phyloP scores from a whole-genome alignment of 495 filamentous ascomycete genomes.

The Xylaria flabelliformis region DNA sequence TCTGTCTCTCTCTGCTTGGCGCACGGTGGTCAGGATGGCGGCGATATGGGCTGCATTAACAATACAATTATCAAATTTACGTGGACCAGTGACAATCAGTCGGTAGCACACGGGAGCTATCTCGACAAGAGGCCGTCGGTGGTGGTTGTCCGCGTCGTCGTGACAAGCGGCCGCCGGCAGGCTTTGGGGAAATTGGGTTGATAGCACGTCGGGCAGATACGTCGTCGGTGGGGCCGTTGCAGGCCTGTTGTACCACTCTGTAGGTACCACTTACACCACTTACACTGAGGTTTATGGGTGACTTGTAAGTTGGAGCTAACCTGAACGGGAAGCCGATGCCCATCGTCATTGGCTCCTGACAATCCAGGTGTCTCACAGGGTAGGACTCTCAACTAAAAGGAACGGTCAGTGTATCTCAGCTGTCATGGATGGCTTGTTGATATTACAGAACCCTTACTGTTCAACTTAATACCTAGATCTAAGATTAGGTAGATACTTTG shows the following conservation, averaged over 20 bases:
- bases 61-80: slow-evolving; percentile 26
- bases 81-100: slow-evolving; percentile 2
- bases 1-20: slow-evolving; percentile 16
- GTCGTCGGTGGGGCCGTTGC: slow-evolving; percentile 26
- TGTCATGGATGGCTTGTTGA: slow-evolving; percentile 2
- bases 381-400: not conserved
- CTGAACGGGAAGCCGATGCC: slow-evolving; percentile 15
- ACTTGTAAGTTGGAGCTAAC: slow-evolving; percentile 17
- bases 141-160: slow-evolving; percentile 22
- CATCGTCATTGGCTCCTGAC: slow-evolving; percentile 17
- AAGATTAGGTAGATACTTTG: not conserved
- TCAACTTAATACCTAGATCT: not conserved
- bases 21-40: slow-evolving; percentile 19
- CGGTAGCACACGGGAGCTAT: not conserved
- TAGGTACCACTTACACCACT: not conserved
- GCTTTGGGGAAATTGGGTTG: slow-evolving; percentile 27
- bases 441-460: not conserved
- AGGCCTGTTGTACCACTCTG: not conserved
- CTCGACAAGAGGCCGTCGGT: slow-evolving; percentile 5
- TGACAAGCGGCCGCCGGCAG: slow-evolving; percentile 22
- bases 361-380: slow-evolving; percentile 1
- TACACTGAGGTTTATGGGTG: slow-evolving; percentile 1
- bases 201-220: slow-evolving; percentile 30
- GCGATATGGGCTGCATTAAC: slow-evolving; percentile 28
- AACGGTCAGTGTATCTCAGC: not conserved